phyloP scores from a whole-genome alignment of 148 eudicot genomes.

The Fagopyrum tataricum region DNA sequence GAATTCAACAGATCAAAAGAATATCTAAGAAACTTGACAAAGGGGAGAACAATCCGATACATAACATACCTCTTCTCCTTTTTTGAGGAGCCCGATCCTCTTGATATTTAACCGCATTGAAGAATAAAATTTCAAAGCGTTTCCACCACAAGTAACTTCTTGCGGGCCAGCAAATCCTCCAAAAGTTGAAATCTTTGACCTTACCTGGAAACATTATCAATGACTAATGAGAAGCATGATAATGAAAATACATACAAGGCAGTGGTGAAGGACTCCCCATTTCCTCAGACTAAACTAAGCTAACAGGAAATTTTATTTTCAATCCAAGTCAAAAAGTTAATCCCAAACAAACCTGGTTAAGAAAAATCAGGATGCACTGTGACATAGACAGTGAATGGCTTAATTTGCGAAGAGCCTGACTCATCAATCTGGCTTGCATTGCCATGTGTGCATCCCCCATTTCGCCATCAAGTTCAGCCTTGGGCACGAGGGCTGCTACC shows the following conservation, averaged over 20 bases:
- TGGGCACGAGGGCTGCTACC: slow-evolving; percentile 99
- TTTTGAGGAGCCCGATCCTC: slow-evolving; percentile 75
- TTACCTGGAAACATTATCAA: slow-evolving; percentile 37
- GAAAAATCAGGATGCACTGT: slow-evolving; percentile 71
- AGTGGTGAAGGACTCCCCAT: background rate
- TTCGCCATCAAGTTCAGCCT: slow-evolving; percentile 97
- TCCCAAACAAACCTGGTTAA: slow-evolving; percentile 57
- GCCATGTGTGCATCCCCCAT: slow-evolving; percentile 99
- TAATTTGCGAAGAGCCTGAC: slow-evolving; percentile 96
- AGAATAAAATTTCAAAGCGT: slow-evolving; percentile 96
- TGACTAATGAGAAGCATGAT: slow-evolving; percentile 1
- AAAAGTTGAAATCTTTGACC: slow-evolving; percentile 71
- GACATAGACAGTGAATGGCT: slow-evolving; percentile 92
- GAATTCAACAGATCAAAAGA: background rate
- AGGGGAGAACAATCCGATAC: background rate
- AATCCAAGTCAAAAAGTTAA: background rate
- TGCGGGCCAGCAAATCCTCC: slow-evolving; percentile 79
- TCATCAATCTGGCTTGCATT: slow-evolving; percentile 99
- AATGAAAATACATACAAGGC: background rate
- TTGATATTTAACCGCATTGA: slow-evolving; percentile 80
- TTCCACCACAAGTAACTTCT: slow-evolving; percentile 97
- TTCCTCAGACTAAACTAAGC: background rate
- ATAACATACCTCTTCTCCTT: slow-evolving; percentile 85
- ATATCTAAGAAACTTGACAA: background rate
- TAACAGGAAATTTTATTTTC: background rate